These are phyloP conservation scores for Suhomyces anneliseae DNA, from an alignment of 1,139 yeast species.

Conservation along the genomic window DNA sequence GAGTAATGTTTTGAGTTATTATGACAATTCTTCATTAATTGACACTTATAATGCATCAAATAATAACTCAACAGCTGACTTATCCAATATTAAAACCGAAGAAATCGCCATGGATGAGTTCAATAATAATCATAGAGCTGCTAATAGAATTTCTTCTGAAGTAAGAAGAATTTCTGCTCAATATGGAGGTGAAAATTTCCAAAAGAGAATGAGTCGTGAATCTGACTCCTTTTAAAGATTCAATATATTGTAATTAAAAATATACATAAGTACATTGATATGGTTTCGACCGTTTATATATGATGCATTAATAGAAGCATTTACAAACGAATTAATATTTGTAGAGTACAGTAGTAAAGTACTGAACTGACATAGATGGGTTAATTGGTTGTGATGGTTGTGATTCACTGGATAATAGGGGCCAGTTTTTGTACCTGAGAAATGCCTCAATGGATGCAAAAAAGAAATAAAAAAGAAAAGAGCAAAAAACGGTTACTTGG, in stretches of 20 bases:
- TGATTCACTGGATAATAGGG: too few relatives aligned
- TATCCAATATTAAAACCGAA: slow-evolving; percentile 37
- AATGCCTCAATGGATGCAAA: too few relatives aligned
- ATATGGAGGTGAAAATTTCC: slow-evolving; percentile 3
- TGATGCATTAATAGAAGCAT: background rate
- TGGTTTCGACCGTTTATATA: background rate
- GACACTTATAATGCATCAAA: slow-evolving; percentile 26
- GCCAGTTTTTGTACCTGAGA: too few relatives aligned
- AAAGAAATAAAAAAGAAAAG: too few relatives aligned
- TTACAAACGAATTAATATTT: too few relatives aligned
- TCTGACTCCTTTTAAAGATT: background rate
- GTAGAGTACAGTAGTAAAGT: too few relatives aligned
- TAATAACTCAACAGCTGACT: slow-evolving; percentile 10
- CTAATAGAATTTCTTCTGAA: slow-evolving; percentile 29
- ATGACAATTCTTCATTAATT: slow-evolving; percentile 33
- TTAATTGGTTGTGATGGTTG: too few relatives aligned
- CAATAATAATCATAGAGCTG: slow-evolving; percentile 23
- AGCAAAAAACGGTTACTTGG: too few relatives aligned
- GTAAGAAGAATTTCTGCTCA: slow-evolving; percentile 16
- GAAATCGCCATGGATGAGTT: slow-evolving; percentile 53
- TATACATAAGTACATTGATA: background rate
- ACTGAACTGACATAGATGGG: too few relatives aligned
- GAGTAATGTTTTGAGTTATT: slow-evolving; percentile 24
- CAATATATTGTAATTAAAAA: background rate
- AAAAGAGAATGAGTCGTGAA: background rate